A percentile compares a stretch with the other conserved stretches of the same genome.
phyloP scores from a whole-genome alignment of 2,329 filamentous ascomycete species.

The Harringtonia aguacate region DNA sequence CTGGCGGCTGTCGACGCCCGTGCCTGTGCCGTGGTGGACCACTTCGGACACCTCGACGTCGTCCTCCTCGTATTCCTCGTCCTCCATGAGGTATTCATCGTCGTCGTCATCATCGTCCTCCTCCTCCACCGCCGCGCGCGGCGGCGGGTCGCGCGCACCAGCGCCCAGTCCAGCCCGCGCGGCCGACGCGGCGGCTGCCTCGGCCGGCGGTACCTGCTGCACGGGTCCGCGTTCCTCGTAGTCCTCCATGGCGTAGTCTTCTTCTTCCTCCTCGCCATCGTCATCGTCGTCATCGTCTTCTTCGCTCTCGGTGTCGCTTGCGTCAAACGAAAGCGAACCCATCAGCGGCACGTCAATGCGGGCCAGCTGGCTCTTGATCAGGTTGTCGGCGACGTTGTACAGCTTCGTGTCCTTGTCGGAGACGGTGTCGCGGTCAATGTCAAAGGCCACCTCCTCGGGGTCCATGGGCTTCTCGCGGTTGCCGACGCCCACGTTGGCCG shows the following conservation, averaged over 20 bases:
- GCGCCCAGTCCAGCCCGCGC: too few species aligned
- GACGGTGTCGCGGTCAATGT: slow-evolving; percentile 26
- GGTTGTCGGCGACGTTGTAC: slow-evolving; percentile 32
- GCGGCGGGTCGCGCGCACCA: neutral
- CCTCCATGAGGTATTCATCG: neutral
- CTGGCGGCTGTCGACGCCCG: neutral
- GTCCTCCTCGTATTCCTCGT: slow-evolving; percentile 5
- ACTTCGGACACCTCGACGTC: slow-evolving; percentile 11
- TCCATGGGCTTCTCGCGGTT: slow-evolving; percentile 19
- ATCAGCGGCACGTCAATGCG: slow-evolving; percentile 34
- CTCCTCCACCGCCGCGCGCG: slow-evolving; percentile 4
- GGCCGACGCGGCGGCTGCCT: neutral
- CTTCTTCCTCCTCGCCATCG: slow-evolving; percentile 17
- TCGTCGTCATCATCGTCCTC: slow-evolving; percentile 13
- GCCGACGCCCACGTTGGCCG: slow-evolving; percentile 16
- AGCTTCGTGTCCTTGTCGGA: slow-evolving; percentile 32
- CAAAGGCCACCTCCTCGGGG: slow-evolving; percentile 27
- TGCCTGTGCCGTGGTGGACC: slow-evolving; percentile 12
- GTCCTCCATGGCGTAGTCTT: slow-evolving; percentile 16
- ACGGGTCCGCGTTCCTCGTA: slow-evolving; percentile 14
- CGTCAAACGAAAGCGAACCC: slow-evolving; percentile 32
- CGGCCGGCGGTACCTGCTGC: neutral
- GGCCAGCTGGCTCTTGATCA: slow-evolving; percentile 36
- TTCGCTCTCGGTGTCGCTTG: slow-evolving; percentile 27
- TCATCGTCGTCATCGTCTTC: slow-evolving; percentile 25